phyloP scores from a whole-genome alignment of 805 yeast species.

The Saccharomycopsis schoenii region DNA sequence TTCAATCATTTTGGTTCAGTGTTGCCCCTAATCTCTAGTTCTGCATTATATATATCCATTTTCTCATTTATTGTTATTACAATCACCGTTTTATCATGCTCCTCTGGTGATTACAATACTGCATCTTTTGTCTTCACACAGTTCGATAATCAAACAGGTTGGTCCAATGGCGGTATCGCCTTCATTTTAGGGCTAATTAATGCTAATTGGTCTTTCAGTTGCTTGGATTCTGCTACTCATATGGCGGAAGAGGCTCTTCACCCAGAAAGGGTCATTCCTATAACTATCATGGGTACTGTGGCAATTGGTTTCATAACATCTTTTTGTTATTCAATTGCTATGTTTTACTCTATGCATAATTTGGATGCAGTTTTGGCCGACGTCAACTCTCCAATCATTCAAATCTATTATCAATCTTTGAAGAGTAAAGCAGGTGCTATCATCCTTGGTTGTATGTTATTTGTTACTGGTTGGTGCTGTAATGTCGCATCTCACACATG shows the following conservation, averaged over 20 bases:
- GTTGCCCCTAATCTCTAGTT: constrained; percentile 40
- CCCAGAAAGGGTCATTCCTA: constrained; percentile 52
- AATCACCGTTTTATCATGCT: constrained; percentile 40
- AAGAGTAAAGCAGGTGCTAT: constrained; percentile 45
- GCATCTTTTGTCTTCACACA: constrained; percentile 45
- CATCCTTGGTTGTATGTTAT: constrained; percentile 37
- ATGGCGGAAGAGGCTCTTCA: constrained; percentile 55
- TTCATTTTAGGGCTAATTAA: constrained; percentile 62
- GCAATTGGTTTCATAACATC: constrained; percentile 58
- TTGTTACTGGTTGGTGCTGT: constrained; percentile 48
- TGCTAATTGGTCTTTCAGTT: constrained; percentile 61
- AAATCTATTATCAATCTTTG: constrained; percentile 51
- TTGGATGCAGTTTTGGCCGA: constrained; percentile 33
- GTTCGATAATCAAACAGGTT: constrained; percentile 49
- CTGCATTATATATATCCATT: constrained; percentile 43
- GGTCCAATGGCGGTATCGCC: constrained; percentile 49
- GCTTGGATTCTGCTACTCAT: constrained; percentile 63
- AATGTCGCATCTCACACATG: constrained; percentile 55
- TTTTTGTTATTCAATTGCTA: constrained; percentile 40
- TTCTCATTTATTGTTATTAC: constrained; percentile 44
- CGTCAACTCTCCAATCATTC: constrained; percentile 45
- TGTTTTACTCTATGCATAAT: constrained; percentile 51
- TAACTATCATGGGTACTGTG: constrained; percentile 52
- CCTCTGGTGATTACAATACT: constrained; percentile 41
- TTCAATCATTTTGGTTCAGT: constrained; percentile 43